Evolutionary conservation across 345 rosid species (phyloP).

Genomic region (Cardiospermum halicacabum): DNA sequence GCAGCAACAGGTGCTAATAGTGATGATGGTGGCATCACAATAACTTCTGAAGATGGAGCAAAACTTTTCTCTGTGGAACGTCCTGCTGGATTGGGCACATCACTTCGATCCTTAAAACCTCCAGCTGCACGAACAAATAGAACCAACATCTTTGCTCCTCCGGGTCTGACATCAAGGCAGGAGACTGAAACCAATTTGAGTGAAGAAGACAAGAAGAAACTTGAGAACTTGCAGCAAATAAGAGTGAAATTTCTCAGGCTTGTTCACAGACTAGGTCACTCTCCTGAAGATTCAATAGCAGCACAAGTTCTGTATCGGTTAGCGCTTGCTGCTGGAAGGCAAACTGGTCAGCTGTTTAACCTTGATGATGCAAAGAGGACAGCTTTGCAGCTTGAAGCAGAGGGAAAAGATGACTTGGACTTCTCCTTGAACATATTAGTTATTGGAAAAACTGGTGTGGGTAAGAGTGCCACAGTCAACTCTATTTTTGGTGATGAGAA

Average conservation of each 20-base stretch:
- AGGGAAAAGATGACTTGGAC: slow-evolving; percentile 53
- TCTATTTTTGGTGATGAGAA: slow-evolving; percentile 79
- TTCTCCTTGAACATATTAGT: slow-evolving; percentile 76
- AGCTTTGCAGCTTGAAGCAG: slow-evolving; percentile 71
- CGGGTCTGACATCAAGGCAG: slow-evolving; percentile 34
- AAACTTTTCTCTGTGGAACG: slow-evolving; percentile 88
- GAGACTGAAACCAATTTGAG: slow-evolving; percentile 59
- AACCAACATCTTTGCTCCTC: slow-evolving; percentile 43
- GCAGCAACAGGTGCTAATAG: slow-evolving; percentile 73
- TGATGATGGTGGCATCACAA: slow-evolving; percentile 51
- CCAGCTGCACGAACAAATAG: slow-evolving; percentile 60
- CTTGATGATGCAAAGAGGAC: slow-evolving; percentile 72
- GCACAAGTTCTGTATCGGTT: slow-evolving; percentile 80
- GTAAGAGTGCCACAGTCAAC: slow-evolving; percentile 91
- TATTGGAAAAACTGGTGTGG: slow-evolving; percentile 92
- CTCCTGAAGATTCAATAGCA: slow-evolving; percentile 74
- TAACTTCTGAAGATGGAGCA: slow-evolving; percentile 82
- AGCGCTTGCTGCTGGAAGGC: slow-evolving; percentile 75
- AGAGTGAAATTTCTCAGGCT: slow-evolving; percentile 87
- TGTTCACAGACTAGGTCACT: slow-evolving; percentile 67
- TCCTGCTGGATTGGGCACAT: slow-evolving; percentile 90
- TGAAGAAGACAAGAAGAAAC: slow-evolving; percentile 79
- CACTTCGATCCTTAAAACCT: slow-evolving; percentile 63
- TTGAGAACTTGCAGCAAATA: slow-evolving; percentile 69
- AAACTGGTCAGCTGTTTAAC: slow-evolving; percentile 56